Evolutionary conservation across 2,329 filamentous ascomycete species (phyloP), one percentile per base, ranked within the genome.

Genomic region (Talaromyces sp.): DNA sequence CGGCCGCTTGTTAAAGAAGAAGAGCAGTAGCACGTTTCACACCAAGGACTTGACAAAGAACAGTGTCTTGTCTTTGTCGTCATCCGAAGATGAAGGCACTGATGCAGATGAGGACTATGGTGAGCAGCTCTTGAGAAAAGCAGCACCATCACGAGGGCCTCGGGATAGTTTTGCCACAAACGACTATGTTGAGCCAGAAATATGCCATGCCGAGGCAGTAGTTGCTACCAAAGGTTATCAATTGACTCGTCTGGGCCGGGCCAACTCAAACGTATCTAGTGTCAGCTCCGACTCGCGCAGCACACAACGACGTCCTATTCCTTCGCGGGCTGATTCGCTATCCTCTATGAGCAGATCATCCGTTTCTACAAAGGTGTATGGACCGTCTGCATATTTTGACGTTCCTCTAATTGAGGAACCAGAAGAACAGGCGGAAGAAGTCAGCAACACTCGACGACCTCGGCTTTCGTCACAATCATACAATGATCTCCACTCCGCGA

Each of bases 41-140:
- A 75, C 75, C 36, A 72, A 72, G 13, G 79, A 83, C 67, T 72
- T 83, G 27, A 77, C 78, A 51, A 75, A 77, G 15, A 78, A 78
- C 7, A 83, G 81, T 67, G 74, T 83, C 11, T 77, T 83, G 10
- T 80, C 77, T 60, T 76, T 83, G 51, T 83, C 81, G 3, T 83
- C 81, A n/a, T 83, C 81, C 0, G 81, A 82, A 31, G 63, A 67
- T 27, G 61, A 67, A 27, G 65, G 53, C 29, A 40, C 19, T 8
- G 34, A 59, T 45, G 56, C 22, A n/a, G 56, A 45, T 25, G 38
- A 59, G 34, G 38, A 59, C 27, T 64, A 64, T 40, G 61, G 61
- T 13, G 40, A 54, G 19, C 45, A 38, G 10, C 68, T 69, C 3
- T 63, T 60, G 5, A 71, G 68, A 17, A 49, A 51, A 22, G 59